Evolutionary conservation across 2,329 filamentous ascomycete genomes (phyloP).

Genomic region (Sporothrix brunneoviolacea): DNA sequence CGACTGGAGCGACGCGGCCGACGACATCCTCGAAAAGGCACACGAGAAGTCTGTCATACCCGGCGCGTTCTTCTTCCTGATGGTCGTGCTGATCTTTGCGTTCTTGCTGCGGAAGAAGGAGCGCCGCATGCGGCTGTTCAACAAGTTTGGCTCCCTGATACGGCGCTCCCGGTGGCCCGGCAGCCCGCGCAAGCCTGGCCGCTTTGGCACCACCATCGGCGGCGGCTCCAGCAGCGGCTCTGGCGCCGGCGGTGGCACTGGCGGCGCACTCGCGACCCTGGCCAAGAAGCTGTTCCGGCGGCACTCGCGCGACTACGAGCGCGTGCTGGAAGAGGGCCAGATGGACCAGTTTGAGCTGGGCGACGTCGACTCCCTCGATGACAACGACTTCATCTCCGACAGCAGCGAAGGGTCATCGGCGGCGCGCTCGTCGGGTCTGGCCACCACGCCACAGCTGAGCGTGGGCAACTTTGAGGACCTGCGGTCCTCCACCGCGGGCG

Average conservation of each 20-base stretch:
- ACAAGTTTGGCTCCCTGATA: constrained; percentile 40
- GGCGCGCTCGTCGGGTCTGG: constrained; percentile 54
- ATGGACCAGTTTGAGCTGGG: constrained; percentile 70
- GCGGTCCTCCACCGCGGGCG: constrained; percentile 20
- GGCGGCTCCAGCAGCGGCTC: background rate
- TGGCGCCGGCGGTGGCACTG: background rate
- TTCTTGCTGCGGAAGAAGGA: constrained; percentile 78
- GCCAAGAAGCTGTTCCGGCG: constrained; percentile 59
- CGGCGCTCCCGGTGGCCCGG: constrained; percentile 37
- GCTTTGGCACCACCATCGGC: constrained; percentile 5
- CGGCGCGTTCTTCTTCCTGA: constrained; percentile 69
- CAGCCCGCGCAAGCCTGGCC: constrained; percentile 35
- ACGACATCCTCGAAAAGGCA: constrained; percentile 58
- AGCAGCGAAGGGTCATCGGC: constrained; percentile 40
- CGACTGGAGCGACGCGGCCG: constrained; percentile 46
- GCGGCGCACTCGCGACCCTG: constrained; percentile 34
- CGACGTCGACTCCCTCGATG: constrained; percentile 57
- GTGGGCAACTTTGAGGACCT: constrained; percentile 45
- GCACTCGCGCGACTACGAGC: constrained; percentile 60
- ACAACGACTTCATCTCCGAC: constrained; percentile 59
- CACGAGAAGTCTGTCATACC: constrained; percentile 64
- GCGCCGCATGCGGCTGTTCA: constrained; percentile 56
- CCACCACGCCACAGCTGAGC: constrained; percentile 60
- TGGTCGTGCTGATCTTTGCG: constrained; percentile 60
- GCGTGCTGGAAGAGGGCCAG: constrained; percentile 77